A percentile compares a stretch with the other conserved stretches of the same genome.
Conservation (phyloP, 768 basidiomycete species). For the Rhodocollybia butyracea region DNA sequence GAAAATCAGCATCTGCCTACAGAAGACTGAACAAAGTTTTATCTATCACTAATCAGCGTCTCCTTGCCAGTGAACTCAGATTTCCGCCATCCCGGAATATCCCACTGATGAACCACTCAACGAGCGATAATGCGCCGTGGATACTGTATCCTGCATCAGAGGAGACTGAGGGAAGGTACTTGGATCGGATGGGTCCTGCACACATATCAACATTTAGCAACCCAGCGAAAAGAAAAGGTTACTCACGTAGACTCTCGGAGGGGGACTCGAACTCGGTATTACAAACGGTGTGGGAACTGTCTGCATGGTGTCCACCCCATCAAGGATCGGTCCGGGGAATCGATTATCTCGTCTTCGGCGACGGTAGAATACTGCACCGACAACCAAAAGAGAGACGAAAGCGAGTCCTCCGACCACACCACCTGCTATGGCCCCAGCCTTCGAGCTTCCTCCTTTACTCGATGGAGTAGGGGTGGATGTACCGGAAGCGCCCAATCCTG, state of each 20-base stretch:
- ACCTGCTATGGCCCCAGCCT: not conserved
- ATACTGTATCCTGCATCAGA: not conserved
- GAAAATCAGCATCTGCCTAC: no score
- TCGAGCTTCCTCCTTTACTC: not conserved
- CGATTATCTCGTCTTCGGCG: not conserved
- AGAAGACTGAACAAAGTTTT: no score
- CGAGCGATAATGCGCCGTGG: not conserved
- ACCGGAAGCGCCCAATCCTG: not conserved
- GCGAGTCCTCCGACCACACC: slow-evolving; percentile 5
- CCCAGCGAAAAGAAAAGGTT: not conserved
- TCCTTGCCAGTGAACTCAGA: no score
- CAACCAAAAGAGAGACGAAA: not conserved
- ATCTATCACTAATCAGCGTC: no score
- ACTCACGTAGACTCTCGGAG: not conserved
- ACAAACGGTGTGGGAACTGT: not conserved
- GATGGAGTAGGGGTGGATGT: not conserved
- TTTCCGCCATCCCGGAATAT: not conserved
- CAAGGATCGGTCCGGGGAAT: no score
- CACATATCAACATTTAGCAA: not conserved
- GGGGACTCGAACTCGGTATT: not conserved
- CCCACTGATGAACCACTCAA: not conserved
- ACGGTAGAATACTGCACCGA: not conserved
- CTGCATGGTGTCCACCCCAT: no score
- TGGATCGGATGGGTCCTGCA: not conserved
- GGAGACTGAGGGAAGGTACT: not conserved